Percentiles rank a stretch among this genome's conserved stretches.
Conservation (phyloP, 805 yeast genomes). For the Wickerhamiella galacta region DNA sequence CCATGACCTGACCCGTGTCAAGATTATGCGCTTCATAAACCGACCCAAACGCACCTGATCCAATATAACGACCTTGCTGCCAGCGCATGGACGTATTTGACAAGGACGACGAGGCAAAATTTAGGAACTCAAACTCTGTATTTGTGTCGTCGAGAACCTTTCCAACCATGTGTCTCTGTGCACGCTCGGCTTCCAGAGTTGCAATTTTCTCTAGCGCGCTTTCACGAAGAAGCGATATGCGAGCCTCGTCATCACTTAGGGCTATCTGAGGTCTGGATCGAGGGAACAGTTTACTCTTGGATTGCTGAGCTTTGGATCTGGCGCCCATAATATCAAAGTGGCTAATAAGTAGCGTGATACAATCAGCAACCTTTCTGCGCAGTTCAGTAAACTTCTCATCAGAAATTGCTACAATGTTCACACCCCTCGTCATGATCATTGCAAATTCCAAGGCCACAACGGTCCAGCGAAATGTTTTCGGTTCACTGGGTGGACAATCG, state of each 20-base stretch:
- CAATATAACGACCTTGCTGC: constrained; percentile 90
- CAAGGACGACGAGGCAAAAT: constrained; percentile 74
- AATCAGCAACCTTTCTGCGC: constrained; percentile 75
- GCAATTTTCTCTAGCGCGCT: constrained; percentile 51
- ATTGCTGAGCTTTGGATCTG: constrained; percentile 46
- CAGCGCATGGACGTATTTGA: constrained; percentile 85
- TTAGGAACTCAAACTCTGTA: constrained; percentile 71
- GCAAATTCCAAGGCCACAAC: constrained; percentile 91
- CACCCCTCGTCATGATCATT: constrained; percentile 83
- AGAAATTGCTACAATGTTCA: constrained; percentile 64
- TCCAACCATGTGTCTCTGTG: constrained; percentile 45
- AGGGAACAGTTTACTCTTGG: constrained; percentile 18
- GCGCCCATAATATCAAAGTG: constrained; percentile 99
- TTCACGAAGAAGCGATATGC: constrained; percentile 41
- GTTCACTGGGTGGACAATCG: constrained; percentile 85
- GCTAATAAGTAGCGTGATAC: constrained; percentile 82
- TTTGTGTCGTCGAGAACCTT: constrained; percentile 78
- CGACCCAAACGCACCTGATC: constrained; percentile 91
- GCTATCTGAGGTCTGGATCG: constrained; percentile 22
- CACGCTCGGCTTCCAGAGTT: constrained; percentile 43
- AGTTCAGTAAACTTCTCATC: constrained; percentile 59
- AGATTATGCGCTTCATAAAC: constrained; percentile 84
- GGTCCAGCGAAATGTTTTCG: constrained; percentile 88
- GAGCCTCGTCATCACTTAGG: constrained; percentile 36
- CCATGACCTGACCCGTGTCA: constrained; percentile 92